A percentile compares a stretch with the other conserved stretches of the same genome.
Evolutionary conservation across 345 rosid genomes (phyloP).

Genomic region (Salix dunnii): DNA sequence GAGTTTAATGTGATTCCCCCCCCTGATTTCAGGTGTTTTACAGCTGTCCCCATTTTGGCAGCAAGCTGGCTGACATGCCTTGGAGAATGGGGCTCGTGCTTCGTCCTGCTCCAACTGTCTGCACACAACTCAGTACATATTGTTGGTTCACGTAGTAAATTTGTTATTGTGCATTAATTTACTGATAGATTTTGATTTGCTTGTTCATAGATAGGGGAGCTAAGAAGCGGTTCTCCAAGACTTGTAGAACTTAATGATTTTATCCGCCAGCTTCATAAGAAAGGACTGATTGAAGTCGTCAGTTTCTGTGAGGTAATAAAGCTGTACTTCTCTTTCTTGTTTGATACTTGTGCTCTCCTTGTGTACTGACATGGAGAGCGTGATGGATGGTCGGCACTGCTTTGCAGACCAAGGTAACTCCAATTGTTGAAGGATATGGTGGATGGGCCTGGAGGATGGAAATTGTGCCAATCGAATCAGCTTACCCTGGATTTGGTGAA

Average conservation of each 20-base stretch:
- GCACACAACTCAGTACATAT: slow-evolving; percentile 24
- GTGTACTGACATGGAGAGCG: not conserved
- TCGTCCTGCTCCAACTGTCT: slow-evolving; percentile 92
- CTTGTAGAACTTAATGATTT: slow-evolving; percentile 79
- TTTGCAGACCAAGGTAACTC: slow-evolving; percentile 89
- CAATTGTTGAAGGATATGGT: slow-evolving; percentile 96
- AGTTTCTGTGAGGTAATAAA: slow-evolving; percentile 88
- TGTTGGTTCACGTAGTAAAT: not conserved
- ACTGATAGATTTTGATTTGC: slow-evolving; percentile 11
- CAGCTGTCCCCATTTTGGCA: slow-evolving; percentile 98
- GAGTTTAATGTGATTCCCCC: slow-evolving; percentile 5
- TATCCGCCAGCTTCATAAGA: slow-evolving; percentile 75
- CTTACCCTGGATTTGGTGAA: slow-evolving; percentile 98
- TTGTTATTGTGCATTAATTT: not conserved
- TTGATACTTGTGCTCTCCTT: not conserved
- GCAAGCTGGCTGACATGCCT: slow-evolving; percentile 98
- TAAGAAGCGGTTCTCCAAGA: slow-evolving; percentile 91
- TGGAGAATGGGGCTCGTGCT: slow-evolving; percentile 96
- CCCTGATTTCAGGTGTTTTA: slow-evolving; percentile 70
- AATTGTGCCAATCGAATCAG: slow-evolving; percentile 92
- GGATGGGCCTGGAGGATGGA: slow-evolving; percentile 98
- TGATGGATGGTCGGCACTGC: not conserved
- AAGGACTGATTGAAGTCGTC: slow-evolving; percentile 72
- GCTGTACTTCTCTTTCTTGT: not conserved
- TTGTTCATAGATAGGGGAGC: slow-evolving; percentile 73